Percentiles rank a stretch among this genome's conserved stretches.
Evolutionary conservation across 495 filamentous ascomycete genomes (phyloP).

Genomic region (Penicillium daleae): DNA sequence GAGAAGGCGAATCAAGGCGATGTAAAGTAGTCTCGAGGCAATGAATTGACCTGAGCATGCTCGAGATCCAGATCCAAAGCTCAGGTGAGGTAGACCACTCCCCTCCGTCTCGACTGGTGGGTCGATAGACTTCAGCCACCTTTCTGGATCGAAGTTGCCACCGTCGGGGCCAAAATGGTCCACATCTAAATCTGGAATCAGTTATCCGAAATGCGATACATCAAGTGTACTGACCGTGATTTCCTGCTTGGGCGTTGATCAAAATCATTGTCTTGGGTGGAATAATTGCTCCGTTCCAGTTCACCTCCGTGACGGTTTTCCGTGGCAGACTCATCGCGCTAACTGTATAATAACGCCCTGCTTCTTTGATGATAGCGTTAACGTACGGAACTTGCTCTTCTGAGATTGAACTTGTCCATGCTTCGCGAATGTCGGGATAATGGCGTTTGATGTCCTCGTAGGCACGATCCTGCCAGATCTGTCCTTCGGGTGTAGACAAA

Average conservation of each 20-base stretch:
- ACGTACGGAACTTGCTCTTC: constrained; percentile 55
- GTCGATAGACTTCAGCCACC: constrained; percentile 49
- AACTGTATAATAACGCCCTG: constrained; percentile 58
- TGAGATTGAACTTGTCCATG: constrained; percentile 49
- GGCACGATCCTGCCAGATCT: constrained; percentile 53
- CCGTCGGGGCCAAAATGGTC: constrained; percentile 55
- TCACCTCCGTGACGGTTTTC: constrained; percentile 54
- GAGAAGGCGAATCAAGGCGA: constrained; percentile 52
- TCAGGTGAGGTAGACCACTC: constrained; percentile 47
- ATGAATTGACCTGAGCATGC: constrained; percentile 58
- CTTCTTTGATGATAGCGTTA: constrained; percentile 57
- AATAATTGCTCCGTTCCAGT: constrained; percentile 60
- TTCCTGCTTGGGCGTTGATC: constrained; percentile 61
- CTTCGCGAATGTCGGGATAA: constrained; percentile 51
- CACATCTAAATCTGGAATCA: constrained; percentile 36
- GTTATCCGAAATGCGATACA: not conserved
- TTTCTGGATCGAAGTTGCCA: constrained; percentile 55
- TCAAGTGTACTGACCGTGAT: constrained; percentile 49
- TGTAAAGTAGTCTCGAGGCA: constrained; percentile 53
- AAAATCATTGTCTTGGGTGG: constrained; percentile 58
- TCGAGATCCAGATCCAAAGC: constrained; percentile 58
- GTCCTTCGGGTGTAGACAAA: constrained; percentile 50
- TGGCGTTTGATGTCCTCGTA: constrained; percentile 57
- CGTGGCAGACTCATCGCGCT: constrained; percentile 57
- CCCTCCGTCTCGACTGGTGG: constrained; percentile 42